Base-by-base conservation (phyloP, 192 early-diverging fungal genomes). In the Funneliformis geosporum region DNA sequence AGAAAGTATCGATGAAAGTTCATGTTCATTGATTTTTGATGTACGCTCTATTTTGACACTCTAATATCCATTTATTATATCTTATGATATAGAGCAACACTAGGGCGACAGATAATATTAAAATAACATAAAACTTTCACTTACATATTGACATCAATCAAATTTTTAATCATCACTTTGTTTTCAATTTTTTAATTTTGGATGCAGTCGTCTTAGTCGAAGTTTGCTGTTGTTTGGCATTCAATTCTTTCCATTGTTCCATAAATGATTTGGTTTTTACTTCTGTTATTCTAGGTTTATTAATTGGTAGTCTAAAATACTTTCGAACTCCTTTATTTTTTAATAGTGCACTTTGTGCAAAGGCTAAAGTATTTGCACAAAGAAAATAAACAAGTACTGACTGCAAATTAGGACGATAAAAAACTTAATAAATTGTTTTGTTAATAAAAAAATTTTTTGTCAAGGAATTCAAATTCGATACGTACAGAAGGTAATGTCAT, bases 401-500 rank as follows among this genome's bases (percentile, higher is more conserved):
- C 50, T 55, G 12, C 18, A 55, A 55, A 18, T 55, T 55, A 18
- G 16, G 14, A 12, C 14, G 18, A 18, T 18, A 16, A 5, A 4
- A 50, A 16, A 18, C 4, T 50, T 50, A 50, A 55, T 55, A 55
- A 55, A 55, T 55, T 18, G 16, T 55, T 55, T 18, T 47, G 33
- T 33, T 33, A 33, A 33, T 2, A 33, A 33, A 33, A 33, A 14
- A 47, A 47, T 18, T 5, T 18, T 14, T 16, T 5, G 2, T 14
- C 2, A 18, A 55, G 16, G 18, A 18, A 55, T 18, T 44, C 9
- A 44, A 44, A 44, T 44, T 9, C 43, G 50, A 55, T 55, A 75
- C 73, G 10, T 55, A 75, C 73, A 8, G 73, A 59, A 60, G 73
- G 55, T 60, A 75, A 60, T 5, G 8, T 21, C 7, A 38, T 38